Percentiles rank a stretch among this genome's conserved stretches.
Conservation (phyloP, 2,329 filamentous ascomycete genomes). For the Emericellopsis cladophorae region DNA sequence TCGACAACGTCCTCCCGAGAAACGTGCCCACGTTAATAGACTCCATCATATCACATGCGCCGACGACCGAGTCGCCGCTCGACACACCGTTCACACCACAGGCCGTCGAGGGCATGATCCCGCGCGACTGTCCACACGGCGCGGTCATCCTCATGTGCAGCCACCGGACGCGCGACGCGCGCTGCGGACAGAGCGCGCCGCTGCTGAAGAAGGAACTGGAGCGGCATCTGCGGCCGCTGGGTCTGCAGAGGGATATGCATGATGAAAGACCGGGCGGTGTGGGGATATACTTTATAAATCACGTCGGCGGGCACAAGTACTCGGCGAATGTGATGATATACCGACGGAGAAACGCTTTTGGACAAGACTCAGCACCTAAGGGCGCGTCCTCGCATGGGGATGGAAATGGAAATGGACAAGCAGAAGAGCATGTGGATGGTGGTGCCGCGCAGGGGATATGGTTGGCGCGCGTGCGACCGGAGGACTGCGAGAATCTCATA, state of each 20-base stretch:
- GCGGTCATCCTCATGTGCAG: conserved; percentile 89
- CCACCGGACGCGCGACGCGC: conserved; percentile 84
- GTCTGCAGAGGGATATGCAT: conserved; percentile 74
- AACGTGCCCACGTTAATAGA: conserved; percentile 60
- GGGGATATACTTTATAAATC: conserved; percentile 90
- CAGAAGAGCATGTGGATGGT: conserved; percentile 17
- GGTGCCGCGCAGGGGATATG: conserved; percentile 84
- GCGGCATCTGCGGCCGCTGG: conserved; percentile 72
- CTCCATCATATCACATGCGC: conserved; percentile 54
- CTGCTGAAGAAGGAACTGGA: conserved; percentile 82
- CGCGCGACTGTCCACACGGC: conserved; percentile 58
- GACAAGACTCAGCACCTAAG: conserved; percentile 30
- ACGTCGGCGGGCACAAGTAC: conserved; percentile 95
- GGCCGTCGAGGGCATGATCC: conserved; percentile 12
- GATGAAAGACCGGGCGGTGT: conserved; percentile 86
- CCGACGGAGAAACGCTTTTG: conserved; percentile 48
- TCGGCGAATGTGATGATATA: conserved; percentile 92
- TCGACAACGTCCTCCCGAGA: conserved; percentile 72
- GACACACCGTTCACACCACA: conserved; percentile 15
- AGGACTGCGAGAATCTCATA: conserved; percentile 89
- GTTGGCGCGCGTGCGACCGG: conserved; percentile 72
- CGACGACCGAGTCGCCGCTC: conserved; percentile 62
- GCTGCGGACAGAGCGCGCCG: conserved; percentile 88
- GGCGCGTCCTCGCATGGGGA: conserved; percentile 5
- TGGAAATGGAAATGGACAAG: conserved; percentile 14